These are phyloP conservation scores for Pichia eremophila DNA, from an alignment of 805 yeast genomes.

Conservation along the genomic window DNA sequence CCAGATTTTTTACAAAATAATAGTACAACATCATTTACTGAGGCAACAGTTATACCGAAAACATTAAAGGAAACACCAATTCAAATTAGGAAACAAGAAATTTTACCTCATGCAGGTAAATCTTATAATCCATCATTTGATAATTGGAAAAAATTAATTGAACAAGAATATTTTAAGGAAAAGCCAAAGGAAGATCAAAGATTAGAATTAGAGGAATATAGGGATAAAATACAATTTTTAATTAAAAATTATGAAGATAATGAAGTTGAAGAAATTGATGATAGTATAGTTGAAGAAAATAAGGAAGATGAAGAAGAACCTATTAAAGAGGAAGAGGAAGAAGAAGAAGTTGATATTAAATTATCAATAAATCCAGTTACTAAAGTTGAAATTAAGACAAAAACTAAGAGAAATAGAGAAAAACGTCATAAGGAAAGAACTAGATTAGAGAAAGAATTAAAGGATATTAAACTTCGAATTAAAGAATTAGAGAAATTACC, in stretches of 20 bases:
- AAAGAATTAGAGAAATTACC: conserved; percentile 46
- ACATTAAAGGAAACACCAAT: conserved; percentile 47
- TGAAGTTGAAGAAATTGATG: conserved; percentile 39
- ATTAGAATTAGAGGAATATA: conserved; percentile 51
- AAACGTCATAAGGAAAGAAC: conserved; percentile 51
- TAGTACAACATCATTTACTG: conserved; percentile 35
- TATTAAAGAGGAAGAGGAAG: conserved; percentile 25
- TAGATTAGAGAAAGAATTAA: conserved; percentile 43
- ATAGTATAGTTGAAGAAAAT: conserved; percentile 30
- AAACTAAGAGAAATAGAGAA: conserved; percentile 64
- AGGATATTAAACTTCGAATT: conserved; percentile 50
- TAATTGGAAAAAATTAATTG: conserved; percentile 69
- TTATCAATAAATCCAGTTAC: conserved; percentile 71
- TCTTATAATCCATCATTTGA: conserved; percentile 86
- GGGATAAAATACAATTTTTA: conserved; percentile 52
- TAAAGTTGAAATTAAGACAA: conserved; percentile 61
- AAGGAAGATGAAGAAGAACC: conserved; percentile 23
- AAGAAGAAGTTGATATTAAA: conserved; percentile 20
- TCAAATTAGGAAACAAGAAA: conserved; percentile 39
- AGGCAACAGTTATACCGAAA: conserved; percentile 43
- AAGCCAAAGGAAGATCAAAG: conserved; percentile 58
- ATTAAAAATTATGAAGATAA: conserved; percentile 54
- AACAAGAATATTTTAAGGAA: conserved; percentile 57
- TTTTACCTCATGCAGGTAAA: conserved; percentile 72
- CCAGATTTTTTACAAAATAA: conserved; percentile 30